Conservation (phyloP, 495 filamentous ascomycete species). For the Hypoxylon rickii region DNA sequence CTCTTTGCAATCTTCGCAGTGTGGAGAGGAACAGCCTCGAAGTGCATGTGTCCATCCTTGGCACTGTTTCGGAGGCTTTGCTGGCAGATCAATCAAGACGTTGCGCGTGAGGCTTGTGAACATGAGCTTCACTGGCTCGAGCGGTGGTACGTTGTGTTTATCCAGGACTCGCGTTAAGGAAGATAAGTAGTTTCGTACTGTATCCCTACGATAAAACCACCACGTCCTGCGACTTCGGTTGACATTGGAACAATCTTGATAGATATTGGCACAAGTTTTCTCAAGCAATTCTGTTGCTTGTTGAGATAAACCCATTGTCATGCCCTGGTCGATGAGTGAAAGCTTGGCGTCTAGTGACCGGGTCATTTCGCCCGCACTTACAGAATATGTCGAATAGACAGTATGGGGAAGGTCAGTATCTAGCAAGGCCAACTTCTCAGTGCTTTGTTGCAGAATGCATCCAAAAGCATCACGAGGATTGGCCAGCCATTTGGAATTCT, state of each 20-base stretch:
- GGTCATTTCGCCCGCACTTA: too few species aligned
- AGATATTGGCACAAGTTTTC: constrained; percentile 4
- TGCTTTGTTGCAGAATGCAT: constrained; percentile 6
- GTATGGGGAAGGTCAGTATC: neutral
- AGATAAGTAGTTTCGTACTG: neutral
- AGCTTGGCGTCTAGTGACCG: neutral
- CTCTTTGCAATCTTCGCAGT: neutral
- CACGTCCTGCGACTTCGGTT: too few species aligned
- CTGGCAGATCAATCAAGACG: neutral
- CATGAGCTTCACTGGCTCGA: constrained; percentile 1
- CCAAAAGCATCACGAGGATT: neutral
- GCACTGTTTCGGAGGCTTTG: neutral
- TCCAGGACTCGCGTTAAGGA: neutral
- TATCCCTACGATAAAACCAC: neutral
- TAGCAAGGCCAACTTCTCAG: constrained; percentile 8
- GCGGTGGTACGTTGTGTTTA: neutral
- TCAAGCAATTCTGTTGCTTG: constrained; percentile 2
- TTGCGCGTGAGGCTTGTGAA: constrained; percentile 10
- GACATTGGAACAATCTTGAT: neutral
- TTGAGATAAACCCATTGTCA: constrained; percentile 3
- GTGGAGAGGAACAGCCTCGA: neutral
- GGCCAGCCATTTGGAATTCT: neutral
- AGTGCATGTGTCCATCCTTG: constrained; percentile 3
- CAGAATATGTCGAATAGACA: too few species aligned
- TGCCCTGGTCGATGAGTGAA: neutral